These are phyloP conservation scores for Phialemonium atrogriseum DNA, from an alignment of 2,329 filamentous ascomycete genomes.

Conservation along the genomic window DNA sequence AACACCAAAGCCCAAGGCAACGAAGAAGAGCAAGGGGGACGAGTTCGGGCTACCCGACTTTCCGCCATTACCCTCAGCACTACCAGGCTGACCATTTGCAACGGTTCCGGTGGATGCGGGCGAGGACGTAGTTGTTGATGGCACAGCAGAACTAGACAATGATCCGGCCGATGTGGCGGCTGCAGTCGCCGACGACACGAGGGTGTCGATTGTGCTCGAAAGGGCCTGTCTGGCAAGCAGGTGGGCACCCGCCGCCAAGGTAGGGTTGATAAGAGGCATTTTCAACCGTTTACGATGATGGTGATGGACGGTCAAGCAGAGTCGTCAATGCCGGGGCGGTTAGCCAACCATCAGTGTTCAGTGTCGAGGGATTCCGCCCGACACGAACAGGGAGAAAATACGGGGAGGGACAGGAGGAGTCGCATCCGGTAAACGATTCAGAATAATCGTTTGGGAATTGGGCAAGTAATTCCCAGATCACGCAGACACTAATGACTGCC, in stretches of 20 bases:
- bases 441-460: too few relatives aligned
- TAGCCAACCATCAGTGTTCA: too few relatives aligned
- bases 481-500: too few relatives aligned
- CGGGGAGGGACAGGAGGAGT: too few relatives aligned
- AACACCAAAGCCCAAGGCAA: slow-evolving; percentile 91
- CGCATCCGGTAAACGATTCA: too few relatives aligned
- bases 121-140: slow-evolving; percentile 2
- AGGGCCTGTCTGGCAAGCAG: slow-evolving; percentile 17
- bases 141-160: too few relatives aligned
- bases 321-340: too few relatives aligned
- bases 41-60: slow-evolving; percentile 33
- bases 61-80: slow-evolving; percentile 12
- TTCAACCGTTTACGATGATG: slow-evolving; percentile 1
- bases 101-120: neutral
- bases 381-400: too few relatives aligned
- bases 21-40: slow-evolving; percentile 81
- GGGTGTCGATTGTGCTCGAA: slow-evolving; percentile 3
- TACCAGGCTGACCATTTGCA: slow-evolving; percentile 8
- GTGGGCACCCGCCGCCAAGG: slow-evolving; percentile 16
- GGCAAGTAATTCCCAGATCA: too few relatives aligned
- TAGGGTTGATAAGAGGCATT: slow-evolving; percentile 18
- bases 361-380: too few relatives aligned
- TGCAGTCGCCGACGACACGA: slow-evolving; percentile 2
- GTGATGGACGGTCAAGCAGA: too few relatives aligned
- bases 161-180: too few relatives aligned